A percentile compares a stretch with the other conserved stretches of the same genome.
Evolutionary conservation across 495 filamentous ascomycete genomes (phyloP).

Genomic region (Daldinia childiae): DNA sequence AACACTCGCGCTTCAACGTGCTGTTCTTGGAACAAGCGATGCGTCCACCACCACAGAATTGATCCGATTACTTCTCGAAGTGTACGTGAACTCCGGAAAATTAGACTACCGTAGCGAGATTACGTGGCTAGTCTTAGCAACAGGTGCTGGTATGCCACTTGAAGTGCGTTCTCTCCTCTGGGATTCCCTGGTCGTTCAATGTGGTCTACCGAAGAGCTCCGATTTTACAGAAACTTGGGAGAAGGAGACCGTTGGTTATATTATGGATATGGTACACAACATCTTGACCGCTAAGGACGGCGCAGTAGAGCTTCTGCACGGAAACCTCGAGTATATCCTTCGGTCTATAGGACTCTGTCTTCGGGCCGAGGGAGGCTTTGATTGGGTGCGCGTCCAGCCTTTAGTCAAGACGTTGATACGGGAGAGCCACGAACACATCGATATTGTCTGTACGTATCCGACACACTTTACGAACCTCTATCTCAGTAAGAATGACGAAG

Average conservation of each 20-base stretch:
- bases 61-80: not conserved
- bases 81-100: not conserved
- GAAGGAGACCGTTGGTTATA: not conserved
- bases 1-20: not conserved
- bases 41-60: not conserved
- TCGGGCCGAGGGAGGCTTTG: not conserved
- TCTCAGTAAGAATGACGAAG: not conserved
- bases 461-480: not conserved
- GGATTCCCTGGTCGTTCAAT: not conserved
- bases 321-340: not conserved
- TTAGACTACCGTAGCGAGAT: not conserved
- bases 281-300: not conserved
- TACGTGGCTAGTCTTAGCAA: not conserved
- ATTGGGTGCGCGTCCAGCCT: not conserved
- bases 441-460: not conserved
- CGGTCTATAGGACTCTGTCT: not conserved
- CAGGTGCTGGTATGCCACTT: not conserved
- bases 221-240: not conserved
- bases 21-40: not conserved
- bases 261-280: not conserved
- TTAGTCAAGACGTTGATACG: not conserved
- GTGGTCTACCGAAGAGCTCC: not conserved
- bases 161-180: conserved; percentile 2
- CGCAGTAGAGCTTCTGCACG: not conserved
- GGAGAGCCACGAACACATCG: not conserved